phyloP scores from a whole-genome alignment of 2,329 filamentous ascomycete genomes.

The Metarhizium brunneum region DNA sequence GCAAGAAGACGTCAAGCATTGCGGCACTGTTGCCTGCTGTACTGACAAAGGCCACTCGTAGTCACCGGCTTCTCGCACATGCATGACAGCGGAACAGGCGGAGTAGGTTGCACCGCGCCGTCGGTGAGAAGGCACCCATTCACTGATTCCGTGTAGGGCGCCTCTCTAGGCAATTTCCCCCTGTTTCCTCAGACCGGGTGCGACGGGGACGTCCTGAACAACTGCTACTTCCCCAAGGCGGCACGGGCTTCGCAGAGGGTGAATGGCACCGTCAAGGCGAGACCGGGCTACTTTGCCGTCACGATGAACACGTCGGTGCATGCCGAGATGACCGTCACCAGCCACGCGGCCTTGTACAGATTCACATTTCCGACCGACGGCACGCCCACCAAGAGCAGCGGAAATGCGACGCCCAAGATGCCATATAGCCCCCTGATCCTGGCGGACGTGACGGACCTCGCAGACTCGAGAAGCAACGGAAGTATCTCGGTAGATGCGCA shows the following conservation, averaged over 20 bases:
- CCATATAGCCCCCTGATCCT: conserved; percentile 41
- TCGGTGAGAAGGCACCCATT: background rate
- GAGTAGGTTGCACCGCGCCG: conserved; percentile 5
- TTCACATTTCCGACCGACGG: conserved; percentile 43
- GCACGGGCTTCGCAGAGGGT: conserved; percentile 37
- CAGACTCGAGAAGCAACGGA: conserved; percentile 15
- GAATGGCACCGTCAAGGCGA: conserved; percentile 41
- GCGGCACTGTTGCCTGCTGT: background rate
- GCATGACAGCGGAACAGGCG: conserved; percentile 30
- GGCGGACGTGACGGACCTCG: conserved; percentile 49
- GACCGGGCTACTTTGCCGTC: conserved; percentile 54
- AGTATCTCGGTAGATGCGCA: conserved; percentile 24
- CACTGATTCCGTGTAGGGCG: conserved; percentile 14
- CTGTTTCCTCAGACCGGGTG: conserved; percentile 40
- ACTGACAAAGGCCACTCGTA: background rate
- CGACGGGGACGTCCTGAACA: conserved; percentile 30
- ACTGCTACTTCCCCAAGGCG: conserved; percentile 42
- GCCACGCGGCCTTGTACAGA: conserved; percentile 51
- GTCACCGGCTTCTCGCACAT: conserved; percentile 44
- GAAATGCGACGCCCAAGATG: conserved; percentile 2
- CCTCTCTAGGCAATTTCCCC: conserved; percentile 43
- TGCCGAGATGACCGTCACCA: conserved; percentile 54
- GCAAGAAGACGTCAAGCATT: no score
- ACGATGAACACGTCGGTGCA: conserved; percentile 44
- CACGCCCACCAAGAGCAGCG: conserved; percentile 8